Percentiles rank a stretch among this genome's conserved stretches.
Conservation (phyloP, 495 filamentous ascomycete genomes). For the Aspergillus affinis region DNA sequence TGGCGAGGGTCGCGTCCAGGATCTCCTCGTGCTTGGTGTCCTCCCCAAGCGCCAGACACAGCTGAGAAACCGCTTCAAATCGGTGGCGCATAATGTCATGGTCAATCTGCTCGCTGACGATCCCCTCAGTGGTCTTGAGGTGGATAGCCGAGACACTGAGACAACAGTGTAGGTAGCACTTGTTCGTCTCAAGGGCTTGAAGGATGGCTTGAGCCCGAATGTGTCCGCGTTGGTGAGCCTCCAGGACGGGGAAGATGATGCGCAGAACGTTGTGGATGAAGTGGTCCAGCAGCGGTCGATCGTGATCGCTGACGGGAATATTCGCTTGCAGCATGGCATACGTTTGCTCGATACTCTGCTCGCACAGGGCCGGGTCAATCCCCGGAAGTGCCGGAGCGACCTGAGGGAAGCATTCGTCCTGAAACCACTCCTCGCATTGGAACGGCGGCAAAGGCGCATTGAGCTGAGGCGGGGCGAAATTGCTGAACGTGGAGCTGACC, state of each 20-base stretch:
- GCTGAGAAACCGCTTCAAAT: constrained; percentile 79
- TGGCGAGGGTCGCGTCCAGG: constrained; percentile 88
- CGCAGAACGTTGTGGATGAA: constrained; percentile 87
- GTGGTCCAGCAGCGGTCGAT: constrained; percentile 84
- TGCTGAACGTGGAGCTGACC: constrained; percentile 82
- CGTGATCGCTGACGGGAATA: constrained; percentile 86
- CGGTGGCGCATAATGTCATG: constrained; percentile 92
- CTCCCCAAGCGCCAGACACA: constrained; percentile 77
- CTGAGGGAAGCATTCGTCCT: constrained; percentile 65
- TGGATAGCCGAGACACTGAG: constrained; percentile 95
- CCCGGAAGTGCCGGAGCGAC: constrained; percentile 28
- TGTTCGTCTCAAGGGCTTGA: constrained; percentile 82
- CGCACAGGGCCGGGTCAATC: constrained; percentile 48
- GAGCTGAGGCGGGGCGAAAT: constrained; percentile 72
- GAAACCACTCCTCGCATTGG: constrained; percentile 71
- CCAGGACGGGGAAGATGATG: constrained; percentile 86
- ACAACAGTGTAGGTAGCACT: constrained; percentile 92
- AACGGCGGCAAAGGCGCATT: constrained; percentile 64
- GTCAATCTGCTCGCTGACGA: constrained; percentile 76
- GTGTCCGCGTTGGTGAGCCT: constrained; percentile 80
- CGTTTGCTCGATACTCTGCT: constrained; percentile 21
- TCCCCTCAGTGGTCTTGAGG: constrained; percentile 71
- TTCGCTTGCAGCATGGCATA: constrained; percentile 57
- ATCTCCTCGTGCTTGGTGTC: constrained; percentile 85
- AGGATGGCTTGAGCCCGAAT: constrained; percentile 78